Evolutionary conservation across 371 early-diverging fungal genomes (phyloP).

Genomic region (Catenaria anguillulae): DNA sequence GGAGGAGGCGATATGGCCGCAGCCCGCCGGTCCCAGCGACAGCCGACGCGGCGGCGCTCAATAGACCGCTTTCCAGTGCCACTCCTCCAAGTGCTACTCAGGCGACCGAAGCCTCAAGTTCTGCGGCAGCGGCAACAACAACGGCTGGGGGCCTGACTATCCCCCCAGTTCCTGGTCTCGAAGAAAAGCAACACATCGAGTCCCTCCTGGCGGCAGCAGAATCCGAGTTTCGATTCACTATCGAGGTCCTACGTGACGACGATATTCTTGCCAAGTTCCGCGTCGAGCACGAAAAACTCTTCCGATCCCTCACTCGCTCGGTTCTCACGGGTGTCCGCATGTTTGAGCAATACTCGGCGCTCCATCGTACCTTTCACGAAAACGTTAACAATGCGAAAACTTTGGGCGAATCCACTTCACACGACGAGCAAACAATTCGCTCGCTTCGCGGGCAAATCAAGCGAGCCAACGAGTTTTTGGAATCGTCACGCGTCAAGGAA

Average conservation of each 20-base stretch:
- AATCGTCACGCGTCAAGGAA: constrained; percentile 5
- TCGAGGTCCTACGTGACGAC: not conserved
- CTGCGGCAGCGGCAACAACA: too few species aligned
- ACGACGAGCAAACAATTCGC: constrained; percentile 5
- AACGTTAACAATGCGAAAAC: not conserved
- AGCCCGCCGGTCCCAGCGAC: too few species aligned
- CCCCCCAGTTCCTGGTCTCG: not conserved
- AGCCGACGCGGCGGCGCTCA: too few species aligned
- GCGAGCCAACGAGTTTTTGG: constrained; percentile 6
- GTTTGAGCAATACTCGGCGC: not conserved
- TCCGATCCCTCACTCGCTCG: not conserved
- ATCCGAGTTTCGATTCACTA: not conserved
- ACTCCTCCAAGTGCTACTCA: too few species aligned
- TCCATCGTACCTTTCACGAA: constrained; percentile 1
- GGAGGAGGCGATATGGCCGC: too few species aligned
- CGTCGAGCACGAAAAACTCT: constrained; percentile 2
- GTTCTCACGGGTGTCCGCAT: not conserved
- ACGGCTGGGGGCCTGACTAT: too few species aligned
- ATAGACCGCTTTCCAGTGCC: too few species aligned
- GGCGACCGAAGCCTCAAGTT: too few species aligned
- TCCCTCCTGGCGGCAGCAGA: not conserved
- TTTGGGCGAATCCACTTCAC: not conserved
- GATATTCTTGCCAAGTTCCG: constrained; percentile 5
- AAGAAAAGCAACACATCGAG: constrained; percentile 1
- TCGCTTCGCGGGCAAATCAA: constrained; percentile 1